Evolutionary conservation across 257 asterid species (phyloP), one percentile per base, ranked within the genome.

Genomic region (Nicotiana obtusifolia): DNA sequence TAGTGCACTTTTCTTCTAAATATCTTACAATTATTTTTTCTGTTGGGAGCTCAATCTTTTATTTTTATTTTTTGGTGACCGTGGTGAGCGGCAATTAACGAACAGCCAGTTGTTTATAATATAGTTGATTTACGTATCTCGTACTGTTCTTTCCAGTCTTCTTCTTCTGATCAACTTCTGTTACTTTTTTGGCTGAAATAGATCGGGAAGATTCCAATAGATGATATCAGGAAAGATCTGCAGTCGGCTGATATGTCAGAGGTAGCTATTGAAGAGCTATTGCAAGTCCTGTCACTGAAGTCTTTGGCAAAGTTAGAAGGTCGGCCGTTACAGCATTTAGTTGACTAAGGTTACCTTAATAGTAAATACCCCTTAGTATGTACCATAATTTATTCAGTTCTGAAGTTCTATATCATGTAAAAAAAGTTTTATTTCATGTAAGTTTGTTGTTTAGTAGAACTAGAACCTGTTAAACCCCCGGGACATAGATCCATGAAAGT

Each of bases 151-250:
- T 49, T 64, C 28, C 20, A 64, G 76, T 49, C 65, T 59, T 76
- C 82, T 76, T 83, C 31, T 83, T 80, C 33, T 83, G 59, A 66
- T 57, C 22, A 41, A 62, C 44, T 77, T 31, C 66, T 62, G 10
- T 62, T 68, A 5, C 16, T 33, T 26, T 49, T 61, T 56, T 79
- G 68, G 26, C 83, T 80, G 57, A 47, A 82, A 80, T 90, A 96
- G 99, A 87, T 95, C 78, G 98, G 92, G 85, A 96, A 96, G 94
- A 94, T 96, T 86, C 94, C 98, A 44, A 84, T 92, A 28, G 98
- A 93, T 87, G 98, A 96, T 41, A 85, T 96, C 82, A 93, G 91
- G 93, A 89, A 89, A 84, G 98, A 96, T 88, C 84, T 94, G 89
- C 91, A 82, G 87, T 87, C 94, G 68, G 92, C 90, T 5, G 93